Evolutionary conservation across 768 basidiomycete species (phyloP).

Genomic region (Leucocoprinus sp.): DNA sequence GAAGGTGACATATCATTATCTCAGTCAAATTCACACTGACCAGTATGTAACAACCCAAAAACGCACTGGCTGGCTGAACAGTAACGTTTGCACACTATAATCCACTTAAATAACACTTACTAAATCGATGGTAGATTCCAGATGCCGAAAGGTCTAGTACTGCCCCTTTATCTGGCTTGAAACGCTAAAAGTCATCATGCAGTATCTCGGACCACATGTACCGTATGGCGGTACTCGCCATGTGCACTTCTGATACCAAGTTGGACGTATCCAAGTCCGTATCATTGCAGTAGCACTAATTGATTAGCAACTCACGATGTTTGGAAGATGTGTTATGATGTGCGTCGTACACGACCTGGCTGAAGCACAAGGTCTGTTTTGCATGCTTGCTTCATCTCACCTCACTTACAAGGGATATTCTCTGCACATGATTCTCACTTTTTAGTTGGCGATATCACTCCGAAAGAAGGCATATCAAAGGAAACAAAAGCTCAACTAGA

Average conservation of each 20-base stretch:
- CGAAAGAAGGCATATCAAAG: slow-evolving; percentile 78
- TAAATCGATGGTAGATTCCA: slow-evolving; percentile 46
- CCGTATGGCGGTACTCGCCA: slow-evolving; percentile 89
- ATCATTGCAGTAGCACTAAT: not conserved
- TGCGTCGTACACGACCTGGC: slow-evolving; percentile 91
- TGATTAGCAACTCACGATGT: not conserved
- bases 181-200: not conserved
- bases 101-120: not conserved
- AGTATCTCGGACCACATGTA: slow-evolving; percentile 98
- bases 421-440: not conserved
- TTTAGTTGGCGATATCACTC: slow-evolving; percentile 88
- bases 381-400: too few relatives aligned
- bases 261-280: slow-evolving; percentile 69
- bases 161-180: not conserved
- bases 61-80: slow-evolving; percentile 90
- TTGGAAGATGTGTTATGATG: slow-evolving; percentile 75
- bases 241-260: slow-evolving; percentile 71
- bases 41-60: slow-evolving; percentile 70
- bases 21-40: not conserved
- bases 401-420: too few relatives aligned
- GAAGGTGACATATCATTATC: slow-evolving; percentile 55
- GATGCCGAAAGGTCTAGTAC: slow-evolving; percentile 65
- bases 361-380: slow-evolving; percentile 74
- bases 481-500: slow-evolving; percentile 74
- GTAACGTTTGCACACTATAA: slow-evolving; percentile 42